Evolutionary conservation across 352 stramenopile species (phyloP).

Genomic region (Phytophthora cactorum): DNA sequence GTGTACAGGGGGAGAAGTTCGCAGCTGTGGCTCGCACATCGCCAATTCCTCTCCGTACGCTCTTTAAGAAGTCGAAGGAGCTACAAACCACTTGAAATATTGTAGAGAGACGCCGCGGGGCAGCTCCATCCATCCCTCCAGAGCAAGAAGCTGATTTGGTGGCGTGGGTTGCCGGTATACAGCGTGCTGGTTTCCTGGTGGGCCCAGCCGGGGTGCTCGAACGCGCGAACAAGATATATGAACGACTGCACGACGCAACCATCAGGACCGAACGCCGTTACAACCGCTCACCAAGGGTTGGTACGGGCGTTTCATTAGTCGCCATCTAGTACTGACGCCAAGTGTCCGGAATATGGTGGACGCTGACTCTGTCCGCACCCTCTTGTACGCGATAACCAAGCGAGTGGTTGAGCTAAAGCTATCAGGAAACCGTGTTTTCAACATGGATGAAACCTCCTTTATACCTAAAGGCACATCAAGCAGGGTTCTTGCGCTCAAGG

Average conservation of each 20-base stretch:
- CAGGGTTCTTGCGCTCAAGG: neutral
- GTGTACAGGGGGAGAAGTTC: neutral
- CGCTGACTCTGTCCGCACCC: neutral
- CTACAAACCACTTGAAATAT: neutral
- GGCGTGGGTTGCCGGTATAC: neutral
- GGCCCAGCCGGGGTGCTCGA: neutral
- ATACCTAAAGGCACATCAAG: neutral
- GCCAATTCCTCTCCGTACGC: neutral
- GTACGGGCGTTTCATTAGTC: neutral
- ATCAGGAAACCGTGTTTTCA: neutral
- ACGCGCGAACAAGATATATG: neutral
- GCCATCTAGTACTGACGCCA: neutral
- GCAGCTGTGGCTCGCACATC: neutral
- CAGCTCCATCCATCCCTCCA: neutral
- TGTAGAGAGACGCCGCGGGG: neutral
- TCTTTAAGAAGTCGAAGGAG: neutral
- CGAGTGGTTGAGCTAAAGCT: neutral
- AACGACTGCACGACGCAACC: neutral
- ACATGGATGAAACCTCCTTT: neutral
- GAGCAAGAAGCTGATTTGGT: neutral
- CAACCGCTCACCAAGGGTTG: neutral
- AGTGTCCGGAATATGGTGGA: neutral
- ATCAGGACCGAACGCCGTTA: neutral
- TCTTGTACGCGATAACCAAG: neutral
- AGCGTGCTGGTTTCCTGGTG: neutral